Conservation (phyloP, 2,329 filamentous ascomycete species). For the Penicillium sp. region DNA sequence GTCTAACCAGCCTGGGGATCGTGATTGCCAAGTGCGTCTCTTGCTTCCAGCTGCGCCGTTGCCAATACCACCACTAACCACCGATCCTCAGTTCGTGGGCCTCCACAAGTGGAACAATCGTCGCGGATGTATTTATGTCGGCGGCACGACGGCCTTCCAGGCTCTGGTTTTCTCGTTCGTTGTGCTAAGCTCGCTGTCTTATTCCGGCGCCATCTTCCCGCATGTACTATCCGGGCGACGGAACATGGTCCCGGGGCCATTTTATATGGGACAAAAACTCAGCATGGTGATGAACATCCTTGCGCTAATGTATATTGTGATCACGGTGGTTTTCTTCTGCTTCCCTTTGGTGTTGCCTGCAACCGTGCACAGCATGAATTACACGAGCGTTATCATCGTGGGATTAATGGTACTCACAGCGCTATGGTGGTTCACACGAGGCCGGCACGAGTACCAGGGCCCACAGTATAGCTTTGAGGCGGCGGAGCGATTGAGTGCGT, state of each 20-base stretch:
- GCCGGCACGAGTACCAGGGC: conserved; percentile 32
- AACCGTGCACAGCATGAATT: conserved; percentile 54
- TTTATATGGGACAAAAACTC: conserved; percentile 51
- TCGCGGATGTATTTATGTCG: conserved; percentile 62
- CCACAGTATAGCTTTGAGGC: conserved; percentile 50
- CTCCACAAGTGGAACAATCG: conserved; percentile 56
- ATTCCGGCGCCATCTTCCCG: conserved; percentile 62
- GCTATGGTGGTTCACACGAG: conserved; percentile 36
- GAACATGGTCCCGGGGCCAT: conserved; percentile 56
- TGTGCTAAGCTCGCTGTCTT: conserved; percentile 56
- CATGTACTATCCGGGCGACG: conserved; percentile 50
- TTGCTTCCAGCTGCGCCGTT: not conserved
- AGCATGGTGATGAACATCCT: conserved; percentile 54
- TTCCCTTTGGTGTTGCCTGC: conserved; percentile 54
- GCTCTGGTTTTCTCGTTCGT: conserved; percentile 63
- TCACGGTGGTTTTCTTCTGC: conserved; percentile 63
- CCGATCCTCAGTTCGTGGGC: conserved; percentile 54
- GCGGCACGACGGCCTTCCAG: conserved; percentile 64
- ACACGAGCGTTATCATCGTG: conserved; percentile 40
- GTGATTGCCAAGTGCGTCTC: conserved; percentile 48
- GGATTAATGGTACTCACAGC: conserved; percentile 36
- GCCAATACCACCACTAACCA: conserved; percentile 1
- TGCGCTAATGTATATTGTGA: conserved; percentile 57
- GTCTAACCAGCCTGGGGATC: conserved; percentile 56
- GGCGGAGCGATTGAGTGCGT: conserved; percentile 39